Conservation (phyloP, 1,284 basidiomycete genomes). For the Rhizoctonia solani region DNA sequence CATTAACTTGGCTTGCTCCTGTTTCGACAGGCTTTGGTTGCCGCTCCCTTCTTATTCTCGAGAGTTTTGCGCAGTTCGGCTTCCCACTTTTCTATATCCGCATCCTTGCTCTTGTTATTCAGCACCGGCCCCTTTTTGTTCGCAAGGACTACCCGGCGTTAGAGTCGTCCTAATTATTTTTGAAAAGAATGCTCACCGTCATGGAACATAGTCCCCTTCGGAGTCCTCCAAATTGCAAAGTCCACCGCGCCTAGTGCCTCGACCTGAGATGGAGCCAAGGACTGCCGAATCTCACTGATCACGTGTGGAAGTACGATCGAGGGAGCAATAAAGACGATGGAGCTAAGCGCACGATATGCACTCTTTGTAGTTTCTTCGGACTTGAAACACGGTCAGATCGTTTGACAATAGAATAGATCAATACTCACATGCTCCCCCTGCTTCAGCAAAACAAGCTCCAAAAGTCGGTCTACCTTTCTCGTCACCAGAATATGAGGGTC, state of each 20-base stretch:
- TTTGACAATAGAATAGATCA: neutral
- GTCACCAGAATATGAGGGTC: conserved; percentile 70
- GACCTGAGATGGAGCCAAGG: conserved; percentile 63
- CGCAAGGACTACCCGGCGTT: conserved; percentile 58
- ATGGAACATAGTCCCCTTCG: conserved; percentile 74
- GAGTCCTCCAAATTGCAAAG: conserved; percentile 81
- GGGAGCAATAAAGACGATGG: conserved; percentile 79
- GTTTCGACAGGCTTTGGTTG: conserved; percentile 69
- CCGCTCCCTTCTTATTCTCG: conserved; percentile 67
- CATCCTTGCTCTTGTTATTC: conserved; percentile 79
- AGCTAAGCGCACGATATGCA: conserved; percentile 73
- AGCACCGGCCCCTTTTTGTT: conserved; percentile 53
- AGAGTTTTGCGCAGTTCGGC: conserved; percentile 85
- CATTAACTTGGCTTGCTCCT: conserved; percentile 78
- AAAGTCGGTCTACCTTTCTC: conserved; percentile 54
- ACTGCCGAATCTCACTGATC: conserved; percentile 64
- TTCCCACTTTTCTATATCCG: conserved; percentile 91
- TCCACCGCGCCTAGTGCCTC: conserved; percentile 72
- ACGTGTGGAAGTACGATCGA: conserved; percentile 66
- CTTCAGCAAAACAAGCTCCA: conserved; percentile 54
- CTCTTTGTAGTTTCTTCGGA: conserved; percentile 50
- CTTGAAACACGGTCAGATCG: conserved; percentile 23
- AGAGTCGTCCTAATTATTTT: conserved; percentile 19
- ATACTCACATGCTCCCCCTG: neutral
- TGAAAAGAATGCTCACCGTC: conserved; percentile 59